These are phyloP conservation scores for Diutina rugosa DNA, from an alignment of 1,139 yeast species.

Conservation along the genomic window DNA sequence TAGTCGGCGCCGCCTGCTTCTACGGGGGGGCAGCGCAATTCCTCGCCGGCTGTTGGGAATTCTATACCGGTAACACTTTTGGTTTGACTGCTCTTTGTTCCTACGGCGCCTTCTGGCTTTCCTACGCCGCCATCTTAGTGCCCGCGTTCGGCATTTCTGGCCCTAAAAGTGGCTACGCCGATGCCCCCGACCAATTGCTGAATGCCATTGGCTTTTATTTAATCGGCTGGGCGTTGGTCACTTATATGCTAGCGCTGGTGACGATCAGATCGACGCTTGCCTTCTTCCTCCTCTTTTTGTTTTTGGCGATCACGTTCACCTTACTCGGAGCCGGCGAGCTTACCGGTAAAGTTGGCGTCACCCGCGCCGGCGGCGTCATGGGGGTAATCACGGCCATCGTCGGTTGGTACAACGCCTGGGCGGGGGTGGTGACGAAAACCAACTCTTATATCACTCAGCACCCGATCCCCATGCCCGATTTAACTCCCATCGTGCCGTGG, in stretches of 20 bases:
- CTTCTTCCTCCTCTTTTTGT: constrained; percentile 38
- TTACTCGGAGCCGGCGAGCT: constrained; percentile 46
- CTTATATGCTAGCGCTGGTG: constrained; percentile 41
- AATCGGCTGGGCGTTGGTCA: constrained; percentile 56
- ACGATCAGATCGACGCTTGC: constrained; percentile 58
- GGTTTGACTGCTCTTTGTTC: constrained; percentile 54
- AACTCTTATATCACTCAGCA: constrained; percentile 24
- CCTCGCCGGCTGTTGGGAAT: constrained; percentile 55
- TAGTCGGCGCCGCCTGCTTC: constrained; percentile 38
- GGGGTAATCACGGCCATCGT: constrained; percentile 47
- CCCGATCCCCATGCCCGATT: constrained; percentile 17
- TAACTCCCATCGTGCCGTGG: not conserved
- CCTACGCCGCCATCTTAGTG: constrained; percentile 45
- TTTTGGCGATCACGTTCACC: constrained; percentile 41
- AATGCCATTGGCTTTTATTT: constrained; percentile 49
- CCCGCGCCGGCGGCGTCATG: constrained; percentile 61
- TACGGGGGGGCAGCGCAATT: constrained; percentile 52
- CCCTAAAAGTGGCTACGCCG: constrained; percentile 27
- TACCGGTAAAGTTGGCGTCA: constrained; percentile 27
- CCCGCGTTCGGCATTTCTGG: constrained; percentile 39
- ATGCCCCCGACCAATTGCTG: constrained; percentile 25
- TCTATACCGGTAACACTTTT: constrained; percentile 52
- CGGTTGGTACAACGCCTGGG: constrained; percentile 46
- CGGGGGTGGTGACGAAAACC: constrained; percentile 24
- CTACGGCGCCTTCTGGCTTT: constrained; percentile 69